These are phyloP conservation scores for Pterulicium gracile DNA, from an alignment of 1,284 basidiomycete genomes.

Conservation along the genomic window DNA sequence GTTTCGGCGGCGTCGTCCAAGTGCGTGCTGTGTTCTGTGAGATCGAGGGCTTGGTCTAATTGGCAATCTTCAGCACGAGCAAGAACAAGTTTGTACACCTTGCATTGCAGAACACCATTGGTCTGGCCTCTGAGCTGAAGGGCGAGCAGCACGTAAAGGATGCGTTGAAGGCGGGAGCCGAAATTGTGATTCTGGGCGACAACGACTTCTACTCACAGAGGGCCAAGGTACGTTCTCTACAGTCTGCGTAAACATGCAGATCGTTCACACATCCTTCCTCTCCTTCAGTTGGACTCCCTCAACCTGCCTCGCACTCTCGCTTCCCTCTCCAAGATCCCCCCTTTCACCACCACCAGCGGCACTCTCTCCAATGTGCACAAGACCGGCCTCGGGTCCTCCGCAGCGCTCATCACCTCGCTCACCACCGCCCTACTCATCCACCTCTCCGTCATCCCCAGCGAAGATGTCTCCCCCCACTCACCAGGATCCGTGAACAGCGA, in stretches of 20 bases:
- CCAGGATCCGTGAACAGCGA: slow-evolving; percentile 22
- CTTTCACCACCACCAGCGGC: slow-evolving; percentile 69
- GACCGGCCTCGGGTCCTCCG: slow-evolving; percentile 95
- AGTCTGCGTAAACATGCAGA: slow-evolving; percentile 11
- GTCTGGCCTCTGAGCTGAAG: slow-evolving; percentile 50
- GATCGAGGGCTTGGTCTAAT: slow-evolving; percentile 10
- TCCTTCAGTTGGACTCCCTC: slow-evolving; percentile 45
- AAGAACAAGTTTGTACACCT: slow-evolving; percentile 91
- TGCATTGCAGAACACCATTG: slow-evolving; percentile 70
- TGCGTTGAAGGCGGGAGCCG: slow-evolving; percentile 41
- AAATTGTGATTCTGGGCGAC: slow-evolving; percentile 81
- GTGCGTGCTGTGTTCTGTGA: too few relatives aligned
- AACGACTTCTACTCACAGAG: slow-evolving; percentile 98
- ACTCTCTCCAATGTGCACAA: slow-evolving; percentile 82
- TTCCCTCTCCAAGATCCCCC: slow-evolving; percentile 56
- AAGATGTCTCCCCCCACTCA: slow-evolving; percentile 28
- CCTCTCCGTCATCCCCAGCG: slow-evolving; percentile 49
- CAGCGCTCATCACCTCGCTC: slow-evolving; percentile 93
- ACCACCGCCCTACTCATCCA: slow-evolving; percentile 81
- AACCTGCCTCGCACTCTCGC: slow-evolving; percentile 47
- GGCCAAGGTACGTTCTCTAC: slow-evolving; percentile 48
- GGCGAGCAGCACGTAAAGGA: slow-evolving; percentile 34
- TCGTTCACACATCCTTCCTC: slow-evolving; percentile 5
- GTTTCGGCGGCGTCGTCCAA: slow-evolving; percentile 36
- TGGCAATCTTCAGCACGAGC: slow-evolving; percentile 22